Evolutionary conservation across 1,284 basidiomycete genomes (phyloP).

Genomic region (Cryptococcus sp.): DNA sequence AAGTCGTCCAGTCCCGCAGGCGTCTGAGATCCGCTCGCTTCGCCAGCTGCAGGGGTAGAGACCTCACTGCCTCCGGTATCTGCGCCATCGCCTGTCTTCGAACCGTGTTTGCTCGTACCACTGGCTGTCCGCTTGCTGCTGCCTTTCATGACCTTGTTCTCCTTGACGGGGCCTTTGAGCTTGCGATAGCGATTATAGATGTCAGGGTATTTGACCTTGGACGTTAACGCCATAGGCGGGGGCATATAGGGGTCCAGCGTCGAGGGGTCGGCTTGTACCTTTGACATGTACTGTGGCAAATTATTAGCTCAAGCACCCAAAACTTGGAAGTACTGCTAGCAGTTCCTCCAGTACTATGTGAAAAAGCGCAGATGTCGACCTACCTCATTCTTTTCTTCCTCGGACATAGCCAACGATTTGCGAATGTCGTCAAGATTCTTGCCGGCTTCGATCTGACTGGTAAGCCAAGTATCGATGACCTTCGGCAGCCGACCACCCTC

Average conservation of each 20-base stretch:
- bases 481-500: slow-evolving; percentile 45
- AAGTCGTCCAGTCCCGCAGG: too few species aligned
- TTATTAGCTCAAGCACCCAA: slow-evolving; percentile 1
- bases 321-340: neutral
- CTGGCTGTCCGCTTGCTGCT: slow-evolving; percentile 10
- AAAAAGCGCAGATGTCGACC: slow-evolving; percentile 3
- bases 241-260: slow-evolving; percentile 37
- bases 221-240: slow-evolving; percentile 39
- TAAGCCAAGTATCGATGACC: slow-evolving; percentile 48
- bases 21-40: too few species aligned
- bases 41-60: too few species aligned
- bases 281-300: slow-evolving; percentile 31
- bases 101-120: slow-evolving; percentile 9
- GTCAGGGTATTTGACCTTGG: slow-evolving; percentile 50
- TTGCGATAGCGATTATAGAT: slow-evolving; percentile 53
- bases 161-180: slow-evolving; percentile 47
- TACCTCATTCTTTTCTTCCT: slow-evolving; percentile 41
- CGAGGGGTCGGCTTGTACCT: slow-evolving; percentile 39
- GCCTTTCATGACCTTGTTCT: slow-evolving; percentile 32
- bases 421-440: slow-evolving; percentile 46
- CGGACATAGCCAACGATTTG: slow-evolving; percentile 37
- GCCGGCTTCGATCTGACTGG: slow-evolving; percentile 42
- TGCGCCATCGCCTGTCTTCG: neutral
- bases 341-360: neutral
- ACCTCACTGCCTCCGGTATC: neutral